Conservation (phyloP, 352 stramenopile species). For the Phytophthora podocarpi region DNA sequence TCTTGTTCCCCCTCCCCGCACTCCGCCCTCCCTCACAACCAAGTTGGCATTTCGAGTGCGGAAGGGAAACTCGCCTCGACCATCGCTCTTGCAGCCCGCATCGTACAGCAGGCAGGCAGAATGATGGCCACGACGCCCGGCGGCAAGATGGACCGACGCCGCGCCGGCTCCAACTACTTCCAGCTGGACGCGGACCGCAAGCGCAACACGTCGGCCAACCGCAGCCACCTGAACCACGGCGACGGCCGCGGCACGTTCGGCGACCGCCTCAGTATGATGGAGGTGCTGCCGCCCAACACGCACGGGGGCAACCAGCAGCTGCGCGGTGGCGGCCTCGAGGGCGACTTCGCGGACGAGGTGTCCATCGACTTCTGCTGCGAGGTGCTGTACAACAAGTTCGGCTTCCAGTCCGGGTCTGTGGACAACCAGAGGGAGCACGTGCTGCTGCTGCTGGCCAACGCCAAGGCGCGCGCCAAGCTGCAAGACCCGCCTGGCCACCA, state of each 20-base stretch:
- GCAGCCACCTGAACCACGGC: constrained; percentile 37
- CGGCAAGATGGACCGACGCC: constrained; percentile 58
- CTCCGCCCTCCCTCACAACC: constrained; percentile 13
- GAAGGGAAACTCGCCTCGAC: constrained; percentile 10
- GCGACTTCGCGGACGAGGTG: constrained; percentile 75
- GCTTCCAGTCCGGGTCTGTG: constrained; percentile 71
- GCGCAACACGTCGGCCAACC: constrained; percentile 62
- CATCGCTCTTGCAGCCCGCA: constrained; percentile 13
- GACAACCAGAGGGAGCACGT: constrained; percentile 84
- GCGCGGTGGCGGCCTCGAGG: constrained; percentile 52
- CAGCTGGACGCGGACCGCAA: constrained; percentile 78
- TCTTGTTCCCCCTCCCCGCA: constrained; percentile 6
- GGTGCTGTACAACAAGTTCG: constrained; percentile 73
- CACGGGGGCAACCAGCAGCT: constrained; percentile 35
- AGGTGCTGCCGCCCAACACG: constrained; percentile 45
- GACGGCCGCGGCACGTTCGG: constrained; percentile 64
- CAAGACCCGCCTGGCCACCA: constrained; percentile 52
- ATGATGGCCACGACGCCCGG: constrained; percentile 42
- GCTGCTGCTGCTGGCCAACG: constrained; percentile 71
- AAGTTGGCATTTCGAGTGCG: constrained; percentile 13
- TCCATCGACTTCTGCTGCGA: constrained; percentile 81
- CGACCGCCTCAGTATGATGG: constrained; percentile 69
- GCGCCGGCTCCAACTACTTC: constrained; percentile 88
- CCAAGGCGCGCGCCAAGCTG: constrained; percentile 60
- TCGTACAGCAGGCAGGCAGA: neutral